phyloP scores from a whole-genome alignment of 352 stramenopile genomes.

The Thalassiosira livingstoniorum region DNA sequence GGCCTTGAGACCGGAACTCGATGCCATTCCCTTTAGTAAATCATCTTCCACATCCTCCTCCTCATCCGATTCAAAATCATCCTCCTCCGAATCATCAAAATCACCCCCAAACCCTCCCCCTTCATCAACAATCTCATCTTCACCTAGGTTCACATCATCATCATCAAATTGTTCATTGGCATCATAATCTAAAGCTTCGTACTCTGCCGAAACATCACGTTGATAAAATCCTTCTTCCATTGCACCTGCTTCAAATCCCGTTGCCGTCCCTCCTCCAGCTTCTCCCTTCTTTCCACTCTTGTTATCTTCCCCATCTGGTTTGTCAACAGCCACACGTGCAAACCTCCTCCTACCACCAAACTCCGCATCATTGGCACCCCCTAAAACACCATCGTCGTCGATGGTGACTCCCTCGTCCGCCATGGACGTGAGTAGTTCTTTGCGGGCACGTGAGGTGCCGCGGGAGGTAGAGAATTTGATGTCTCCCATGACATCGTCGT shows the following conservation, averaged over 20 bases:
- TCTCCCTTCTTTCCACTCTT: conserved; percentile 22
- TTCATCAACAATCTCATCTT: conserved; percentile 72
- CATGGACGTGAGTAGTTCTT: conserved; percentile 73
- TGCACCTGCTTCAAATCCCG: conserved; percentile 72
- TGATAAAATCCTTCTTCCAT: conserved; percentile 85
- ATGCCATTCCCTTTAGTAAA: conserved; percentile 71
- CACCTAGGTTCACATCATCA: conserved; percentile 84
- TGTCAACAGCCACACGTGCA: conserved; percentile 54
- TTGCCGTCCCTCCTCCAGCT: conserved; percentile 26
- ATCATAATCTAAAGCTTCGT: conserved; percentile 86
- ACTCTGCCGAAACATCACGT: conserved; percentile 81
- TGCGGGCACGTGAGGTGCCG: conserved; percentile 52
- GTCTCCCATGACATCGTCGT: conserved; percentile 85
- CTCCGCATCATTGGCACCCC: conserved; percentile 76
- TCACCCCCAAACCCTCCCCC: conserved; percentile 57
- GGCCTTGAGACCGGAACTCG: conserved; percentile 69
- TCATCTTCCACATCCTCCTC: conserved; percentile 66
- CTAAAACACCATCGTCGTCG: conserved; percentile 80
- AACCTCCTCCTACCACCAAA: conserved; percentile 80
- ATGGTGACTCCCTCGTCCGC: conserved; percentile 71
- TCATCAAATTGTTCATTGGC: conserved; percentile 86
- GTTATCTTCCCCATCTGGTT: conserved; percentile 17
- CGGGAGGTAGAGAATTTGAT: conserved; percentile 68
- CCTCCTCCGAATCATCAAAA: conserved; percentile 56
- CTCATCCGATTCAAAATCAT: conserved; percentile 59